Evolutionary conservation across 2,329 filamentous ascomycete species (phyloP).

Genomic region (Colletotrichum sp.): DNA sequence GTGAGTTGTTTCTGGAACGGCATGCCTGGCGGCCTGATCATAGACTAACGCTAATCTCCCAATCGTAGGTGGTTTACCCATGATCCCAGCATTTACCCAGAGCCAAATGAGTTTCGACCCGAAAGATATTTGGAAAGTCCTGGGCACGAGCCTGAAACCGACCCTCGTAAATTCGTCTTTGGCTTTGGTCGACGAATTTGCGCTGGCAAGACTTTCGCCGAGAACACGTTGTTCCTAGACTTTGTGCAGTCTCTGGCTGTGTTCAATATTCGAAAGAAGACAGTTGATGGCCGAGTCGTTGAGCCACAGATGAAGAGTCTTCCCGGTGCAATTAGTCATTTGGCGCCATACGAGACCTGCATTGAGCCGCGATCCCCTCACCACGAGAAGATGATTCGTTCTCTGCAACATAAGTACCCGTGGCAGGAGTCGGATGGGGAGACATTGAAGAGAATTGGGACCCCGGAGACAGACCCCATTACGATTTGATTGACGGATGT

Average conservation of each 20-base stretch:
- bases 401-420: neutral
- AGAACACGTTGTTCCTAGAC: conserved; percentile 24
- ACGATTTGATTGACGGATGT: neutral
- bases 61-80: conserved; percentile 50
- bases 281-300: conserved; percentile 36
- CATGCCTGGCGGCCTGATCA: neutral
- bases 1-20: neutral
- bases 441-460: neutral
- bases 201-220: conserved; percentile 21
- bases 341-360: neutral
- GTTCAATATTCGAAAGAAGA: conserved; percentile 44
- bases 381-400: conserved; percentile 6
- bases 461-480: accelerated
- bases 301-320: conserved; percentile 15
- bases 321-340: conserved; percentile 1
- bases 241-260: conserved; percentile 48
- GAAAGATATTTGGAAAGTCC: conserved; percentile 31
- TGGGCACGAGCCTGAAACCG: neutral
- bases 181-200: conserved; percentile 25
- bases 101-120: conserved; percentile 36
- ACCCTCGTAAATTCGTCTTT: conserved; percentile 15
- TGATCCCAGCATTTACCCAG: conserved; percentile 69
- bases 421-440: neutral
- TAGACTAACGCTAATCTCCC: accelerated
- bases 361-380: neutral